A percentile compares a stretch with the other conserved stretches of the same genome.
These are phyloP conservation scores for Hippophae rhamnoides DNA, from an alignment of 306 rosid species.

Conservation along the genomic window DNA sequence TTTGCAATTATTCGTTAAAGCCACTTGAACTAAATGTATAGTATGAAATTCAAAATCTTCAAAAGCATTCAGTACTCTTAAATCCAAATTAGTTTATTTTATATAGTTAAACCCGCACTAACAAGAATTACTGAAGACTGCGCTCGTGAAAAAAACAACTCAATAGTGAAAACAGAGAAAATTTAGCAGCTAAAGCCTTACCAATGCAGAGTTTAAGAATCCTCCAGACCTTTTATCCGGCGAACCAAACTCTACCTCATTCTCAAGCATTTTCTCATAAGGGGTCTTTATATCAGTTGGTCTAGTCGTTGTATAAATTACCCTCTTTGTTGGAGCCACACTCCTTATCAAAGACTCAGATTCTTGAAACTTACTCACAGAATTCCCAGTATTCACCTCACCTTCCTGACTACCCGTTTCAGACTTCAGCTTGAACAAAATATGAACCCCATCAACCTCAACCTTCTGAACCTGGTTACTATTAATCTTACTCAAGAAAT, in stretches of 20 bases:
- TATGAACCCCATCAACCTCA: constrained; percentile 91
- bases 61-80: neutral
- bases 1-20: too few species aligned
- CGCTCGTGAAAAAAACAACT: neutral
- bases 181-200: constrained; percentile 20
- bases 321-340: constrained; percentile 68
- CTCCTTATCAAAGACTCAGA: constrained; percentile 54
- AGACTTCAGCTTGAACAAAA: constrained; percentile 80
- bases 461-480: constrained; percentile 80
- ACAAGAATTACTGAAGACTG: neutral
- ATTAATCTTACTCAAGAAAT: constrained; percentile 73
- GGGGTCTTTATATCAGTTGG: constrained; percentile 90
- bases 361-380: constrained; percentile 48
- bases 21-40: too few species aligned
- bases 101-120: neutral
- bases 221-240: constrained; percentile 92
- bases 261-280: constrained; percentile 88
- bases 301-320: constrained; percentile 83
- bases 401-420: constrained; percentile 38
- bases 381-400: constrained; percentile 26
- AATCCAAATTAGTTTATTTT: neutral
- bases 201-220: constrained; percentile 78
- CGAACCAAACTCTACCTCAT: constrained; percentile 91
- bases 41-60: too few species aligned
- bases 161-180: neutral